Base-by-base conservation (phyloP, 2,329 filamentous ascomycete species). In the Epichloe gansuensis region DNA sequence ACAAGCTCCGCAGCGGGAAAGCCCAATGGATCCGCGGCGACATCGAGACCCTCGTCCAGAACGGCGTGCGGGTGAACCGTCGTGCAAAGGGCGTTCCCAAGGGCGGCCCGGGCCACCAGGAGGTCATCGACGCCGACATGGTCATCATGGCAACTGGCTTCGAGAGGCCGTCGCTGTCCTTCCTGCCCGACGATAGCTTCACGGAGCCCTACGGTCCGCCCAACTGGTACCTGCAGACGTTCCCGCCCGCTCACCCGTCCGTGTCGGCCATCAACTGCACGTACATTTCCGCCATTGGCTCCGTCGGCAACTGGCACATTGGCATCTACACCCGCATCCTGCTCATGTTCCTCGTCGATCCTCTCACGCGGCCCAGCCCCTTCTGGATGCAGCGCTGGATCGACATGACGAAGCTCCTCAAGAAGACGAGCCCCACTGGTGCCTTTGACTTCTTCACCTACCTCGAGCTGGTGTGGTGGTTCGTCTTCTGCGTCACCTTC, bases 391-490 rank as follows among this genome's bases (percentile, higher is more conserved):
- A 86, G 68, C 75, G 81, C 25, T 94, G 89, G 88, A 90, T 95
- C 60, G 86, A 90, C 63, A 86, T 91, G 76, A 94, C 88, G 1
- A 76, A 80, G 34, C 66, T 81, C 3, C 71, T 94, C 55, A 94
- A 94, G 68, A 67, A 68, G 2, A 74, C 75, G 11, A 81, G 85
- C 2, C 88, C 88, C 0, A 87, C 81, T 0, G 82, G 80, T 0
- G 87, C 88, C 0, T 91, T 94, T 61, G 88, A 94, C 64, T 94
- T 94, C 71, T 93, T 94, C 65, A 94, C 89, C 0, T 94, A 94
- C 61, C 76, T 86, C 0, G 89, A 95, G 67, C 71, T 94, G 49
- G 63, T 93, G 4, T 94, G 87, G 74, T 94, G 88, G 89, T 93
- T 91, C 58, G 65, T 81, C 5, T 94, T 93, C 62, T 85, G 85